phyloP scores from a whole-genome alignment of 1,139 yeast genomes.

The Suhomyces coccinellae region DNA sequence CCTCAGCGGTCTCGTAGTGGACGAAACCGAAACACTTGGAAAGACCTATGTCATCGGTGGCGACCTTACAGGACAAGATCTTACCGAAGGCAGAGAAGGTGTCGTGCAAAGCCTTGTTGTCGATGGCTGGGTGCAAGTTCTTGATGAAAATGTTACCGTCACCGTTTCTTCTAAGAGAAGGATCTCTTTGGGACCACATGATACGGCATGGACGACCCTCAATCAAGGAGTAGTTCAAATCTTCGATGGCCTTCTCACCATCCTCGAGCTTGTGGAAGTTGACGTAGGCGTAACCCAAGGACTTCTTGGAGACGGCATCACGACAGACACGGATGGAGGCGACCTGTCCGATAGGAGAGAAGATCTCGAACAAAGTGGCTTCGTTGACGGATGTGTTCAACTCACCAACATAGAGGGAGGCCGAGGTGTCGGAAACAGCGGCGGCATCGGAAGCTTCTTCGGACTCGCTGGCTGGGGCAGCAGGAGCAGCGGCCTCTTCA shows the following conservation, averaged over 20 bases:
- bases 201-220: constrained; percentile 98
- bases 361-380: constrained; percentile 91
- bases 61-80: constrained; percentile 96
- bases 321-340: constrained; percentile 98
- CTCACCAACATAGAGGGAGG: constrained; percentile 97
- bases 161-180: constrained; percentile 92
- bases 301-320: constrained; percentile 95
- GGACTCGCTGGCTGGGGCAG: constrained; percentile 25
- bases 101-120: constrained; percentile 98
- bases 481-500: constrained; percentile 21
- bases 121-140: constrained; percentile 97
- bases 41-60: constrained; percentile 87
- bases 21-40: constrained; percentile 98
- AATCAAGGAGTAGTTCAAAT: constrained; percentile 89
- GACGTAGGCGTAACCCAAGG: constrained; percentile 97
- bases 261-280: constrained; percentile 89
- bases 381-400: constrained; percentile 91
- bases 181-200: constrained; percentile 99
- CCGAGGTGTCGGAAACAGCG: constrained; percentile 56
- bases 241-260: constrained; percentile 94
- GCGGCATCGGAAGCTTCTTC: constrained; percentile 34
- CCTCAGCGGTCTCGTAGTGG: constrained; percentile 91
- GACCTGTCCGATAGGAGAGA: constrained; percentile 94
- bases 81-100: constrained; percentile 97
- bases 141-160: constrained; percentile 97